A percentile compares a stretch with the other conserved stretches of the same genome.
Evolutionary conservation across 108 stramenopile genomes (phyloP).

Genomic region (Pseudonitzschia multiseries): DNA sequence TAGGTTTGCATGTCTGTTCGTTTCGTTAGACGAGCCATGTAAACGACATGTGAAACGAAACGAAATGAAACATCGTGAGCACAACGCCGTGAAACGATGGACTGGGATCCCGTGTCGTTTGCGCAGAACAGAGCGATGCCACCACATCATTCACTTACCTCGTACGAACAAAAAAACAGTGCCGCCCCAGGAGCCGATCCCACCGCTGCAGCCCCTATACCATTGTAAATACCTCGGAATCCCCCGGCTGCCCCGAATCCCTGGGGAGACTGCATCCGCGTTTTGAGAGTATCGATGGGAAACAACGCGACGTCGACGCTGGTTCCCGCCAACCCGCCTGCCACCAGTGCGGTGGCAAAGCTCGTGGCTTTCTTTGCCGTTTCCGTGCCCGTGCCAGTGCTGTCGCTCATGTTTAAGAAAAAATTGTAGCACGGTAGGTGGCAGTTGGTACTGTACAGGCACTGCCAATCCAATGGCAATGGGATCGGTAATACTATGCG

Average conservation of each 20-base stretch:
- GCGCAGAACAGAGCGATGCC: too few relatives aligned
- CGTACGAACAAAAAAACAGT: conserved; percentile 96
- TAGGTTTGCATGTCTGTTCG: conserved; percentile 55
- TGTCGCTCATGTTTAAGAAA: not conserved
- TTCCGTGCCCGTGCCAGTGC: not conserved
- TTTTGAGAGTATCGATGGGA: conserved; percentile 96
- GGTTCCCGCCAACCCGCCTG: conserved; percentile 88
- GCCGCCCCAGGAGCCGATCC: conserved; percentile 93
- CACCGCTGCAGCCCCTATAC: conserved; percentile 80
- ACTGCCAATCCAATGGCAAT: not conserved
- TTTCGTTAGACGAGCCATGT: not conserved
- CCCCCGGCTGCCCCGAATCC: conserved; percentile 89
- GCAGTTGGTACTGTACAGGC: not conserved
- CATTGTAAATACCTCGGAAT: conserved; percentile 85
- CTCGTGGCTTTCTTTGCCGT: not conserved
- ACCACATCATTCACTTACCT: conserved; percentile 47
- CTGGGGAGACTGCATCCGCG: conserved; percentile 85
- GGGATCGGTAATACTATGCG: too few relatives aligned
- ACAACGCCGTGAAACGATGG: too few relatives aligned
- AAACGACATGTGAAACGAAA: not conserved
- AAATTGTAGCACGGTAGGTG: not conserved
- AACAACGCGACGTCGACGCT: conserved; percentile 90
- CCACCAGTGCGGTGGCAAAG: conserved; percentile 71
- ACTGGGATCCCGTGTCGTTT: too few relatives aligned
- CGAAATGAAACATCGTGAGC: not conserved